Evolutionary conservation across 2,329 filamentous ascomycete genomes (phyloP), one percentile per base, ranked within the genome.

Genomic region (Alternaria solani): DNA sequence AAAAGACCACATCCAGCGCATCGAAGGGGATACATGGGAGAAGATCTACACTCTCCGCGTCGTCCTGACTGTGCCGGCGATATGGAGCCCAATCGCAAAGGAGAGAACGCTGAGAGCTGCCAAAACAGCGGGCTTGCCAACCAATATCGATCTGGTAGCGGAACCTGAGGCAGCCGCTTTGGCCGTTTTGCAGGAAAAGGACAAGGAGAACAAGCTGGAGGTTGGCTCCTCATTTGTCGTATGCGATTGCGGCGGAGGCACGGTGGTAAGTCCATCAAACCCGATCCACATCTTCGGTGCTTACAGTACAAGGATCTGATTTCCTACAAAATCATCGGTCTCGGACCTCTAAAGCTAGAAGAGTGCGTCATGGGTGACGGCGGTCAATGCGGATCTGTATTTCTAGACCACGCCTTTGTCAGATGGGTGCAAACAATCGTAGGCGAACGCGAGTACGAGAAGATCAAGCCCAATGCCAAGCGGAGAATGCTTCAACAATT

Each of bases 121-220:
- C 4, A 36, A 41, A 5, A 14, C 32, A 3, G 65, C 65, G 16
- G 63, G 61, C 1, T 41, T 68, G 18, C 25, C 30, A 20, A 25
- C 53, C 9, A 16, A 52, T 36, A 11, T 70, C 11, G 48, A 67
- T 5, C 44, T 77, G 23, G 63, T 76, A 1, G 62, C 70, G 9
- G 74, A 77, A 49, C 70, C 74, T 6, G 73, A 76, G 53, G 75
- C 74, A 25, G 74, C 75, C 20, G 71, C 74, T 16, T 46, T 74
- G 0, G 72, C 72, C 7, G 54, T 68, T 39, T 65, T 67, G 46
- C n/a, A 68, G 16, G 66, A 66, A 30, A 59, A 72, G 20, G 64
- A 48, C 20, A n/a, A 63, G 3, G 52, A 47, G 6, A 58, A 64
- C 7, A 65, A 67, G 18, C 51, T 70, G 1, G 59, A 57, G 41